Evolutionary conservation across 805 yeast genomes (phyloP).

Genomic region (Metschnikowia reukaufii): DNA sequence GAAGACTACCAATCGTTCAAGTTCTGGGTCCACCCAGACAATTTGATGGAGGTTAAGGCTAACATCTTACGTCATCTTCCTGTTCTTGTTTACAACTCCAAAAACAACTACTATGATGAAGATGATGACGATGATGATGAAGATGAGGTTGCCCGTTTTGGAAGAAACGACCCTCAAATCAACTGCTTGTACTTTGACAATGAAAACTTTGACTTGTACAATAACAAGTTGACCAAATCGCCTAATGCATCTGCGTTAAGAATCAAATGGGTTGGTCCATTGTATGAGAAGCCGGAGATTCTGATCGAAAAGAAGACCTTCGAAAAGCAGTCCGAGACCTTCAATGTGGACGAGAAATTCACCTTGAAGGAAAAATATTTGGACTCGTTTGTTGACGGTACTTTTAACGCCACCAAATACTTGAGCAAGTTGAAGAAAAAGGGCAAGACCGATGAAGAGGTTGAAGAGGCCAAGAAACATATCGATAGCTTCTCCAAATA

Average conservation of each 20-base stretch:
- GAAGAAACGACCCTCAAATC: conserved; percentile 59
- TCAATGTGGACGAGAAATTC: conserved; percentile 62
- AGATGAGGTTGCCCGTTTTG: conserved; percentile 20
- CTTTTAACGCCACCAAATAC: conserved; percentile 46
- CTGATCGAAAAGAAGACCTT: conserved; percentile 77
- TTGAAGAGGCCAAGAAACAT: conserved; percentile 53
- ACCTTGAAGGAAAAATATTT: conserved; percentile 78
- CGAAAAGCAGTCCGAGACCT: conserved; percentile 52
- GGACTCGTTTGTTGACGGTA: conserved; percentile 65
- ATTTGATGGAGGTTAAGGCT: conserved; percentile 91
- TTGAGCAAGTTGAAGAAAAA: conserved; percentile 62
- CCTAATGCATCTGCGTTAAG: conserved; percentile 74
- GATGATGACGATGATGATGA: conserved; percentile 52
- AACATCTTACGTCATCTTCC: conserved; percentile 91
- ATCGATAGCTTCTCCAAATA: conserved; percentile 62
- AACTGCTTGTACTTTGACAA: conserved; percentile 89
- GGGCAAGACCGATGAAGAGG: conserved; percentile 51
- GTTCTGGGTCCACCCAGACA: conserved; percentile 97
- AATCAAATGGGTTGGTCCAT: conserved; percentile 87
- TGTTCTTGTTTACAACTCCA: conserved; percentile 66
- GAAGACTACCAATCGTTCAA: conserved; percentile 63
- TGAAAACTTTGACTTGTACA: conserved; percentile 77
- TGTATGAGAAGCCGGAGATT: conserved; percentile 74
- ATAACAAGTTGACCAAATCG: conserved; percentile 72
- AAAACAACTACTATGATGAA: conserved; percentile 50